Evolutionary conservation across 495 filamentous ascomycete species (phyloP).

Genomic region (Hypoxylon lienhwacheense): DNA sequence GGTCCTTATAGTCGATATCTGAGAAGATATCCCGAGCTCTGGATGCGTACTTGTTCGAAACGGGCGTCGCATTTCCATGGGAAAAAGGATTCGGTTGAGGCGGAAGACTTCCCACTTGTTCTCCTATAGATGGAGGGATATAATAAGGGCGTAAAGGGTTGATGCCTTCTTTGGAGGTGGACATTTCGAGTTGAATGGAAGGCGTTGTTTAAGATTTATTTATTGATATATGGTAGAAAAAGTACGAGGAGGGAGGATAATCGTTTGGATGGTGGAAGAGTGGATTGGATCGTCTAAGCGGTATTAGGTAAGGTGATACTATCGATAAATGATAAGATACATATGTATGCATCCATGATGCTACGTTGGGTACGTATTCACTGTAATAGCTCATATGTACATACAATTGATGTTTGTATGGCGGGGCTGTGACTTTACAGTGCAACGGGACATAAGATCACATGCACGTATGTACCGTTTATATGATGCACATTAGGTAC

Average conservation of each 20-base stretch:
- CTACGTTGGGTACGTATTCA: neutral
- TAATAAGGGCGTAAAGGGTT: conserved; percentile 97
- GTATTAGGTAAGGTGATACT: conserved; percentile 25
- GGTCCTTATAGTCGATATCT: conserved; percentile 87
- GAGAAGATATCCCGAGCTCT: conserved; percentile 81
- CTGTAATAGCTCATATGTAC: too few relatives aligned
- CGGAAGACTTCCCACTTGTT: conserved; percentile 49
- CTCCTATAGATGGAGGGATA: conserved; percentile 77
- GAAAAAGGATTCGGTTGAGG: conserved; percentile 49
- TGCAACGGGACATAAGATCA: too few relatives aligned
- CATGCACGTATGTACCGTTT: too few relatives aligned
- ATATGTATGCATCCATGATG: neutral
- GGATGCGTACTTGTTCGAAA: conserved; percentile 60
- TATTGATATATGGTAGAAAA: too few relatives aligned
- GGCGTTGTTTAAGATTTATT: conserved; percentile 3
- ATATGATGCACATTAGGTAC: too few relatives aligned
- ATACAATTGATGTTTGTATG: too few relatives aligned
- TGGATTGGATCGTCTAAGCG: conserved; percentile 7
- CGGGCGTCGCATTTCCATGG: conserved; percentile 49
- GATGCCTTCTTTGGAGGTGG: conserved; percentile 57
- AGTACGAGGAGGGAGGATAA: too few relatives aligned
- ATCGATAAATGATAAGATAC: neutral
- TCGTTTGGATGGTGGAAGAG: too few relatives aligned
- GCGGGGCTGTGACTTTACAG: too few relatives aligned
- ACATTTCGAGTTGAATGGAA: conserved; percentile 40